Evolutionary conservation across 192 early-diverging fungal genomes (phyloP), one percentile per base, ranked within the genome.

Genomic region (Backusella psychrophila): DNA sequence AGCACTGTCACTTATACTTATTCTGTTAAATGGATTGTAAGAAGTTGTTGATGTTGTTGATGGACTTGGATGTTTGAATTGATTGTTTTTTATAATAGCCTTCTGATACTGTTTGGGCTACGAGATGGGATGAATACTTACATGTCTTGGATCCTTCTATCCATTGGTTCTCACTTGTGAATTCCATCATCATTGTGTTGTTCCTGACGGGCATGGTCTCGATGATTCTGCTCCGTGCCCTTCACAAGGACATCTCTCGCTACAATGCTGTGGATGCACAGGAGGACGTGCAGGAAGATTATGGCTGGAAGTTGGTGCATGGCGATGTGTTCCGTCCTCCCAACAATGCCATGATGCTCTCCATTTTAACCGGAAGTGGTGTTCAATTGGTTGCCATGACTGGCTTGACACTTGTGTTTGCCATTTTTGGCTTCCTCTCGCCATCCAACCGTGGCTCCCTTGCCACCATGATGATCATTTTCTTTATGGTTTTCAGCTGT

Each of bases 281-380:
- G 69, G 91, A 94, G 74, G 91, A 93, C 76, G 83, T 93, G 35
- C 92, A 93, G 74, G 97, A 98, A 73, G 97, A 99, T 73, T 97
- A 94, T 90, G 97, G 97, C 3, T 99, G 97, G 97, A 99, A 98
- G 83, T 90, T 95, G 36, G 94, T 99, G 6, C 97, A 99, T 70
- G 96, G 95, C 36, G 97, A 99, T 82, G 94, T 99, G n/a, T 99
- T 99, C 85, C 91, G 97, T n/a, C 80, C 95, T 29, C 95, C 97
- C 3, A 78, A 87, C 33, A 89, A 91, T 36, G 85, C 91, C 66
- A 90, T 92, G 74, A 83, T 93, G 66, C 84, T 99, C 31, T 84
- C 94, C 0, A 93, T 96, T 12, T 86, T 95, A 38, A 78, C 95
- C 26, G 97, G 96, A 34, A 96, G 91, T 75, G 97, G 97, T 72